phyloP scores from a whole-genome alignment of 306 rosid genomes.

The Senna siamea region DNA sequence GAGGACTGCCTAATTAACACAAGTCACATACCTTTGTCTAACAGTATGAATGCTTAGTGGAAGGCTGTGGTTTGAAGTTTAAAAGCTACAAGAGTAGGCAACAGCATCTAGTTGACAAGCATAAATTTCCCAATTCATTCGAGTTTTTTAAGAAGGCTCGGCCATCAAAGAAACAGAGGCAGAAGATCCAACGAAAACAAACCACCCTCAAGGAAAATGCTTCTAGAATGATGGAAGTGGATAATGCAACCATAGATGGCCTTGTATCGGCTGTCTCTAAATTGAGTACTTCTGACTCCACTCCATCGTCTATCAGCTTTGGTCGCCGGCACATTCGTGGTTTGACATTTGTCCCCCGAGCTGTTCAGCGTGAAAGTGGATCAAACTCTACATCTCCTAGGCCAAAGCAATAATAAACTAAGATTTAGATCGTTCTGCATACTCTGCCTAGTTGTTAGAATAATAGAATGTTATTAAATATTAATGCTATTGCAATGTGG shows the following conservation, averaged over 20 bases:
- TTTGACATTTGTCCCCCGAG: constrained; percentile 69
- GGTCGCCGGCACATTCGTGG: constrained; percentile 78
- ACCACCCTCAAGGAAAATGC: constrained; percentile 46
- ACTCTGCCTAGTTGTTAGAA: no score
- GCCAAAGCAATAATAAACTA: constrained; percentile 38
- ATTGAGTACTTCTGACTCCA: constrained; percentile 75
- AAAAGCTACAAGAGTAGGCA: constrained; percentile 78
- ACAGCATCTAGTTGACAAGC: constrained; percentile 94
- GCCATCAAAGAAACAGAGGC: constrained; percentile 77
- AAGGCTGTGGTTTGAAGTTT: constrained; percentile 87
- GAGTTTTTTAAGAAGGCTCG: constrained; percentile 74
- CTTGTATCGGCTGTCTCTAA: constrained; percentile 81
- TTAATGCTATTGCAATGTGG: background rate
- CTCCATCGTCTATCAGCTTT: constrained; percentile 86
- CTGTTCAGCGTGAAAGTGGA: constrained; percentile 59
- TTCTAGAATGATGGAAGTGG: constrained; percentile 78
- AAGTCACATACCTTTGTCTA: constrained; percentile 19
- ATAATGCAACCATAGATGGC: constrained; percentile 67
- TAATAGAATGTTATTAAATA: constrained; percentile 5
- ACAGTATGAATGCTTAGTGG: constrained; percentile 93
- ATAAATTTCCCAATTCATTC: constrained; percentile 76
- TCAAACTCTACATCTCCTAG: constrained; percentile 47
- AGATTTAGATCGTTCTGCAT: constrained; percentile 16
- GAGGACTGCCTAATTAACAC: constrained; percentile 1
- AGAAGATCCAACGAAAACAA: constrained; percentile 63